Evolutionary conservation across 257 asterid genomes (phyloP), one percentile per base, ranked within the genome.

Genomic region (Solanum pimpinellifolium): DNA sequence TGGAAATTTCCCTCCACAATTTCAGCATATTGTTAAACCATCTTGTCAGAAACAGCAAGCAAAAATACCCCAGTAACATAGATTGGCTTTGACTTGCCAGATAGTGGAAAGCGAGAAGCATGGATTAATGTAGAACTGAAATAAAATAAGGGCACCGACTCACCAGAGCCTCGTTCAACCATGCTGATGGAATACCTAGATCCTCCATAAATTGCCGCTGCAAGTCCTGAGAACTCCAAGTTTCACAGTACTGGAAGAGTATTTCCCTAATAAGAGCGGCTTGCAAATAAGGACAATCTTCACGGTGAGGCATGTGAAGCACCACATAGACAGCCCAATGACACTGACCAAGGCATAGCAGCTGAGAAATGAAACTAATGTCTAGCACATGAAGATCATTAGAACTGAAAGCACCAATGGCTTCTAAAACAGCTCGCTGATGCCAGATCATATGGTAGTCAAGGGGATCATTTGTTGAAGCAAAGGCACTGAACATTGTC

Each of bases 401-500:
- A 42, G 98, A 96, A 89, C 92, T 92, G 89, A 97, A 93, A 68
- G 93, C 92, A 81, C 99, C 99, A 83, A 95, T 91, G 91, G 99
- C 98, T 91, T 97, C 99, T 88, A 97, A 92, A 91, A 97, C 91
- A 69, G 95, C 96, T 89, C 98, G 98, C 83, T 97, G 98, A 93
- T 97, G 99, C 99, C 99, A 97, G 89, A 97, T 95, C 98, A 94
- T 96, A 94, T 97, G 99, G 92, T 95, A 92, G 93, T 97, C 99
- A 88, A 97, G 99, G 46, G 99, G 98, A 88, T 97, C 98, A 89
- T 93, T 91, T n/a, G 99, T 95, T 44, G 98, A 96, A 84, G 99
- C 96, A 83, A 91, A 93, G 83, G 99, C 94, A 92, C 98, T 94
- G 91, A 96, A 95, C 99, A 96, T 96, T 56, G 96, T 92, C 93